Percentiles rank a stretch among this genome's conserved stretches.
These are phyloP conservation scores for Xylaria nigripes DNA, from an alignment of 495 filamentous ascomycete species.

Conservation along the genomic window DNA sequence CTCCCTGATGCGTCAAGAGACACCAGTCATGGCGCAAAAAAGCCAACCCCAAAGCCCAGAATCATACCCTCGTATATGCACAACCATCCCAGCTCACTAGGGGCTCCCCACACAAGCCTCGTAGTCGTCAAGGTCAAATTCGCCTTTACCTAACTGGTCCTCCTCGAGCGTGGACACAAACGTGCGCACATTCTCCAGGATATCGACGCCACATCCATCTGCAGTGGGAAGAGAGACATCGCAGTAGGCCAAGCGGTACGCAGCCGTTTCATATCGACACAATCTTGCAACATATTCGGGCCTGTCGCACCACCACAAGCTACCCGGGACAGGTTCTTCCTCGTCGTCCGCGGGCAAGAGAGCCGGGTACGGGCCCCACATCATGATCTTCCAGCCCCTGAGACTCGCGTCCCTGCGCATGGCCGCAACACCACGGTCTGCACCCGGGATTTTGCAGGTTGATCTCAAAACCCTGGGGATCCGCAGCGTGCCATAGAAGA, in stretches of 20 bases:
- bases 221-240: conserved; percentile 6
- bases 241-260: conserved; percentile 15
- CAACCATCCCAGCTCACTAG: too few species aligned
- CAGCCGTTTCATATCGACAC: conserved; percentile 3
- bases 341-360: conserved; percentile 7
- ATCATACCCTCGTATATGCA: too few species aligned
- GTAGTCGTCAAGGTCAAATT: conserved; percentile 7
- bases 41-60: too few species aligned
- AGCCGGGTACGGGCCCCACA: conserved; percentile 13
- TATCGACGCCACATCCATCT: conserved; percentile 2
- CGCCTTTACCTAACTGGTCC: conserved; percentile 7
- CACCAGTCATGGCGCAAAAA: too few species aligned
- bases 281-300: conserved; percentile 4
- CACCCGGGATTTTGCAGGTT: not conserved
- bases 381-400: conserved; percentile 14
- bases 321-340: conserved; percentile 2
- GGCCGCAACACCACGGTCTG: too few species aligned
- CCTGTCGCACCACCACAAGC: conserved; percentile 14
- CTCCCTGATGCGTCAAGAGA: too few species aligned
- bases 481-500: conserved; percentile 24
- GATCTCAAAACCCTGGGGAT: not conserved
- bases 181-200: conserved; percentile 15
- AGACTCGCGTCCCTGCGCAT: conserved; percentile 8
- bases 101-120: too few species aligned
- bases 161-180: conserved; percentile 8